phyloP scores from a whole-genome alignment of 441 rosid genomes.

The Jatropha podagrica region DNA sequence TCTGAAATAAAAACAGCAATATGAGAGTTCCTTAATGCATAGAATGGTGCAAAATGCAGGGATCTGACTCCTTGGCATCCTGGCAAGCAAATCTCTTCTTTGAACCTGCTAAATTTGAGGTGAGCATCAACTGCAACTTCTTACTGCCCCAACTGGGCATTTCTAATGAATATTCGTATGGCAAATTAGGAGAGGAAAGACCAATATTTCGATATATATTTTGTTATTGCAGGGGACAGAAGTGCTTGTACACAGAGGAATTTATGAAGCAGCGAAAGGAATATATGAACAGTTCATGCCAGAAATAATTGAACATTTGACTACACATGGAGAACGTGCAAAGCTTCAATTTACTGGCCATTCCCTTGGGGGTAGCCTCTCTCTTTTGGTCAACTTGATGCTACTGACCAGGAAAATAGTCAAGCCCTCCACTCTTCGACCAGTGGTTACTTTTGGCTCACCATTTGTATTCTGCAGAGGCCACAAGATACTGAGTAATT shows the following conservation, averaged over 20 bases:
- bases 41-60: conserved; percentile 42
- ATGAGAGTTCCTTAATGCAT: not conserved
- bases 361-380: conserved; percentile 93
- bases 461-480: conserved; percentile 92
- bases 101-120: conserved; percentile 87
- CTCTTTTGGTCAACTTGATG: conserved; percentile 75
- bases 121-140: conserved; percentile 22
- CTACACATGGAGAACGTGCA: conserved; percentile 60
- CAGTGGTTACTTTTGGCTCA: conserved; percentile 81
- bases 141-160: not conserved
- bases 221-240: conserved; percentile 52
- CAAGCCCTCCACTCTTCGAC: conserved; percentile 53
- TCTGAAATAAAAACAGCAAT: not conserved
- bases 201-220: not conserved
- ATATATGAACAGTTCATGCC: conserved; percentile 77
- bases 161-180: not conserved
- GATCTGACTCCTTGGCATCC: conserved; percentile 86
- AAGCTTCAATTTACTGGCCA: conserved; percentile 86
- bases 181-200: not conserved
- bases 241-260: conserved; percentile 88
- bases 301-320: conserved; percentile 63
- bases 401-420: conserved; percentile 55
- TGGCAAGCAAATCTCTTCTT: conserved; percentile 93
- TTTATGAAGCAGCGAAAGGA: conserved; percentile 94
- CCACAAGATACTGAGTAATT: conserved; percentile 51